Evolutionary conservation across 208 protist species (phyloP).

Genomic region (Acanthamoeba quina): DNA sequence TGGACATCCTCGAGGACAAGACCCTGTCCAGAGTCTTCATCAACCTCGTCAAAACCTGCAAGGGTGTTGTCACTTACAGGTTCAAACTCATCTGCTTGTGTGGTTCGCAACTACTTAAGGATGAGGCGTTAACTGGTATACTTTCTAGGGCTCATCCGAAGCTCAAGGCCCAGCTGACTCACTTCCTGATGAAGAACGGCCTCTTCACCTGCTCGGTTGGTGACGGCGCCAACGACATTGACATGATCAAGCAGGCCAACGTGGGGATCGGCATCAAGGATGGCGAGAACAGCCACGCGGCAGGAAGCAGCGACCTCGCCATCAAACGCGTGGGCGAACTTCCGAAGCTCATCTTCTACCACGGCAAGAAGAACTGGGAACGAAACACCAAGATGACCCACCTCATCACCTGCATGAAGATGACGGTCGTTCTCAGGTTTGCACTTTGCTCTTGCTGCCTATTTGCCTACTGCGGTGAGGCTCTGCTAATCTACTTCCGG

Average conservation of each 20-base stretch:
- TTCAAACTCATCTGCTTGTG: background rate
- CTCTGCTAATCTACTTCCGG: background rate
- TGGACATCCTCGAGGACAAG: conserved; percentile 62
- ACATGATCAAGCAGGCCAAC: conserved; percentile 76
- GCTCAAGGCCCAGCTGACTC: conserved; percentile 70
- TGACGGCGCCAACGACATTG: conserved; percentile 73
- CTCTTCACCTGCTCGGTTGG: conserved; percentile 71
- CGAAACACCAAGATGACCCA: conserved; percentile 74
- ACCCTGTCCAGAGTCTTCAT: conserved; percentile 29
- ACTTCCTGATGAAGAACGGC: conserved; percentile 74
- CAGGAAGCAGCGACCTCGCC: conserved; percentile 70
- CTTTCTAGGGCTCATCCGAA: conserved; percentile 55
- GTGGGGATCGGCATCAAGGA: conserved; percentile 74
- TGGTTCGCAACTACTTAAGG: background rate
- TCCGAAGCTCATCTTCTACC: conserved; percentile 65
- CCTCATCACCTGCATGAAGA: conserved; percentile 74
- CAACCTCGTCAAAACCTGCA: conserved; percentile 29
- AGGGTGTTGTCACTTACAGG: conserved; percentile 44
- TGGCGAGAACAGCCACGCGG: conserved; percentile 69
- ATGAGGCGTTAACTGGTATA: background rate
- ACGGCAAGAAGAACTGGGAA: conserved; percentile 75
- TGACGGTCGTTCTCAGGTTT: conserved; percentile 74
- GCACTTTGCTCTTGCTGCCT: background rate
- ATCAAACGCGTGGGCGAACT: conserved; percentile 72
- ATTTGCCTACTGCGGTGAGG: background rate